Conservation (phyloP, 345 rosid genomes). For the Excoecaria agallocha region DNA sequence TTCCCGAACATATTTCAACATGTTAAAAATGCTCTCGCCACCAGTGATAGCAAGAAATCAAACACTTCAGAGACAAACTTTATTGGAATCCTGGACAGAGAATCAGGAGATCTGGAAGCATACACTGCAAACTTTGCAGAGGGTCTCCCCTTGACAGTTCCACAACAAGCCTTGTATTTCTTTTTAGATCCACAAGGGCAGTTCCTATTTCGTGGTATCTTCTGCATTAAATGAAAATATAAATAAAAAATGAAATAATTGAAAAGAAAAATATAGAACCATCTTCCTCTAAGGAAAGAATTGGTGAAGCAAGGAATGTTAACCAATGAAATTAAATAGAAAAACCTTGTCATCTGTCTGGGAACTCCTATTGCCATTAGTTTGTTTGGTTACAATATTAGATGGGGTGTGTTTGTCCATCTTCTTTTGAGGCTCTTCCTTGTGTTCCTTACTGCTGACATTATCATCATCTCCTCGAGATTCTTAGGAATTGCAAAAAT, state of each 20-base stretch:
- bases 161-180: slow-evolving; percentile 91
- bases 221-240: slow-evolving; percentile 34
- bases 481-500: slow-evolving; percentile 10
- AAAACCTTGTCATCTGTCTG: slow-evolving; percentile 60
- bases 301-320: background rate
- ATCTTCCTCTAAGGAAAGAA: background rate
- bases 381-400: slow-evolving; percentile 27
- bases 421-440: slow-evolving; percentile 36
- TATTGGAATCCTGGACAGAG: slow-evolving; percentile 4
- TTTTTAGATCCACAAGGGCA: slow-evolving; percentile 90
- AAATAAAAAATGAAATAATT: background rate
- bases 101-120: slow-evolving; percentile 28
- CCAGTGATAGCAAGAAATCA: background rate
- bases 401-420: slow-evolving; percentile 31
- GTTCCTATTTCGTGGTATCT: slow-evolving; percentile 60
- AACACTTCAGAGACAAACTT: slow-evolving; percentile 11
- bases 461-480: slow-evolving; percentile 35
- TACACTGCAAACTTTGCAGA: slow-evolving; percentile 49
- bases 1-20: background rate
- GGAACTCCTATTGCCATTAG: slow-evolving; percentile 32
- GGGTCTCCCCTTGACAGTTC: slow-evolving; percentile 60
- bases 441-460: slow-evolving; percentile 31
- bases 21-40: background rate
- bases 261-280: background rate
- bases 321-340: slow-evolving; percentile 9